These are phyloP conservation scores for Penicillium odoratum DNA, from an alignment of 495 filamentous ascomycete species.

Conservation along the genomic window DNA sequence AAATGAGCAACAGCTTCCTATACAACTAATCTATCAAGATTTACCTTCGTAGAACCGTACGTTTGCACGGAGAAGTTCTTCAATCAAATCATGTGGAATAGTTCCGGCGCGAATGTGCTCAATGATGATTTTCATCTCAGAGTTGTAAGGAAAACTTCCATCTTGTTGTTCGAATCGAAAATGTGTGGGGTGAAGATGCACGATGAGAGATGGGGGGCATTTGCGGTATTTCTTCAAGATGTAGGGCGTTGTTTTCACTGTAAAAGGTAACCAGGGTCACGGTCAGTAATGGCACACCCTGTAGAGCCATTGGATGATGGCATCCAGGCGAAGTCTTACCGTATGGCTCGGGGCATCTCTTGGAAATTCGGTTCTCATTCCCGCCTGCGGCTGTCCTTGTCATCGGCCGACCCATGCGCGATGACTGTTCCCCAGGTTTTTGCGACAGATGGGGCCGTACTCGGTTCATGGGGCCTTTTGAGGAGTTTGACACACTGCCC, in stretches of 20 bases:
- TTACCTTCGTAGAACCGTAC: conserved; percentile 90
- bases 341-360: conserved; percentile 50
- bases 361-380: conserved; percentile 36
- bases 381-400: conserved; percentile 36
- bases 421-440: conserved; percentile 38
- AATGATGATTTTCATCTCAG: conserved; percentile 82
- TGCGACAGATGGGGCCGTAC: conserved; percentile 50
- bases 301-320: conserved; percentile 13
- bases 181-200: conserved; percentile 82
- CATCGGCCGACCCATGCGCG: conserved; percentile 32
- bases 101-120: conserved; percentile 69
- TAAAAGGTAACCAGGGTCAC: conserved; percentile 5
- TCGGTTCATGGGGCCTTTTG: conserved; percentile 52
- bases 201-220: conserved; percentile 72
- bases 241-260: conserved; percentile 68
- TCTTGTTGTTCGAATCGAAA: conserved; percentile 96
- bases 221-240: conserved; percentile 82
- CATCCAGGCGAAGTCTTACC: conserved; percentile 30
- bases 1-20: not conserved
- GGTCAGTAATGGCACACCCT: conserved; percentile 6
- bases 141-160: conserved; percentile 85
- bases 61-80: conserved; percentile 61
- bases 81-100: conserved; percentile 72
- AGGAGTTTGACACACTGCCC: conserved; percentile 32
- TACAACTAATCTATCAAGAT: not conserved